Evolutionary conservation across 495 filamentous ascomycete species (phyloP).

Genomic region (Alectoria sarmentosa): DNA sequence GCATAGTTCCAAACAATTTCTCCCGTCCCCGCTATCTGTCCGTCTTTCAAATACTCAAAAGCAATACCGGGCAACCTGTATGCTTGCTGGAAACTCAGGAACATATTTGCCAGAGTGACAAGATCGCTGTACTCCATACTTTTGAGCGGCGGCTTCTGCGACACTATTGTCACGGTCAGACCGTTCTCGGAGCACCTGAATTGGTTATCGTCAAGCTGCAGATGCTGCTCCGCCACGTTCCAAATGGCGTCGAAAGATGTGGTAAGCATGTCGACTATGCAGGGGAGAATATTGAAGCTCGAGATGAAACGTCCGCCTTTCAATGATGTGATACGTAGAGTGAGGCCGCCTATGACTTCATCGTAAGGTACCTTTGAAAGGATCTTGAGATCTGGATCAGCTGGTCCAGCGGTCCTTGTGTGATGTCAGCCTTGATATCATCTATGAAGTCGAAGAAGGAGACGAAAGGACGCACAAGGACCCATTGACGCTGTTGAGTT

Average conservation of each 20-base stretch:
- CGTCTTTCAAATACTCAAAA: background rate
- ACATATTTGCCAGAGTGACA: background rate
- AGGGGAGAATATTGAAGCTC: slow-evolving; percentile 2
- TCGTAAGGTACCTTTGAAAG: slow-evolving; percentile 1
- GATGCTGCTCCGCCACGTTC: background rate
- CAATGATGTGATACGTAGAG: background rate
- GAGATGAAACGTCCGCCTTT: background rate
- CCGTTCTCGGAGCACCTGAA: background rate
- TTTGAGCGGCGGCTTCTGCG: background rate
- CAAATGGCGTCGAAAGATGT: slow-evolving; percentile 6
- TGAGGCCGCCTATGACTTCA: background rate
- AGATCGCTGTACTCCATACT: slow-evolving; percentile 1
- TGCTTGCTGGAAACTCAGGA: slow-evolving; percentile 1
- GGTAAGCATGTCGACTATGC: slow-evolving; percentile 1
- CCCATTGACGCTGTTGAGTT: background rate
- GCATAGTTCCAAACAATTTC: background rate
- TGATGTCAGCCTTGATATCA: background rate
- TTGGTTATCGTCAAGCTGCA: background rate
- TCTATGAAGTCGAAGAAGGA: background rate
- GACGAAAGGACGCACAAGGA: background rate
- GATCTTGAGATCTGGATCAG: slow-evolving; percentile 1
- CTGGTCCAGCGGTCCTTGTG: background rate
- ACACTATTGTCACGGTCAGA: background rate
- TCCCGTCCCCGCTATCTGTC: background rate
- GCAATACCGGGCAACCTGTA: background rate